A percentile compares a stretch with the other conserved stretches of the same genome.
phyloP scores from a whole-genome alignment of 1,284 basidiomycete species.

The Austroboletus sp. region DNA sequence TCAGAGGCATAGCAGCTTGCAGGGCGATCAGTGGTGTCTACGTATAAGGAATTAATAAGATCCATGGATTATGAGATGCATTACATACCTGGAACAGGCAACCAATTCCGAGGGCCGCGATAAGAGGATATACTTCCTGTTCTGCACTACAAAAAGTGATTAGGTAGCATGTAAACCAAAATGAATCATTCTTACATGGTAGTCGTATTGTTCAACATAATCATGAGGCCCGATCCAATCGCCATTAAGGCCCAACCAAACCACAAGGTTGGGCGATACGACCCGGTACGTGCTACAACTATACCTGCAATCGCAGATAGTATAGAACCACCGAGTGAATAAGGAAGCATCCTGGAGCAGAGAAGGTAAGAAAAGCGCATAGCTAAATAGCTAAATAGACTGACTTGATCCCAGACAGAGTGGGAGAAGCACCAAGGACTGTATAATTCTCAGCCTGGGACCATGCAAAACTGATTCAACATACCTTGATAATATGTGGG shows the following conservation, averaged over 20 bases:
- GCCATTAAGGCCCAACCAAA: constrained; percentile 27
- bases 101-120: constrained; percentile 34
- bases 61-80: too few species aligned
- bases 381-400: background rate
- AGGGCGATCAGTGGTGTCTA: constrained; percentile 33
- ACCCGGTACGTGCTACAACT: constrained; percentile 32
- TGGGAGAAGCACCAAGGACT: constrained; percentile 41
- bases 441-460: constrained; percentile 15
- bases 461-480: constrained; percentile 4
- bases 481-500: constrained; percentile 29
- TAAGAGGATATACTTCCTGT: constrained; percentile 33
- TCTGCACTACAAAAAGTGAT: constrained; percentile 16
- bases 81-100: constrained; percentile 33
- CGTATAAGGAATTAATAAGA: background rate
- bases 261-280: constrained; percentile 38
- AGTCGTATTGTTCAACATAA: constrained; percentile 31
- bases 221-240: constrained; percentile 35
- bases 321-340: constrained; percentile 35
- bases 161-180: background rate
- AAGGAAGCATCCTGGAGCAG: constrained; percentile 36
- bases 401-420: constrained; percentile 37
- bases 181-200: constrained; percentile 13
- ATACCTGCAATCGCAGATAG: constrained; percentile 34
- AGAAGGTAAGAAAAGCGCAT: background rate
- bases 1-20: constrained; percentile 43